A percentile compares a stretch with the other conserved stretches of the same genome.
These are phyloP conservation scores for Paramarasmius palmivorus DNA, from an alignment of 1,284 basidiomycete species.

Conservation along the genomic window DNA sequence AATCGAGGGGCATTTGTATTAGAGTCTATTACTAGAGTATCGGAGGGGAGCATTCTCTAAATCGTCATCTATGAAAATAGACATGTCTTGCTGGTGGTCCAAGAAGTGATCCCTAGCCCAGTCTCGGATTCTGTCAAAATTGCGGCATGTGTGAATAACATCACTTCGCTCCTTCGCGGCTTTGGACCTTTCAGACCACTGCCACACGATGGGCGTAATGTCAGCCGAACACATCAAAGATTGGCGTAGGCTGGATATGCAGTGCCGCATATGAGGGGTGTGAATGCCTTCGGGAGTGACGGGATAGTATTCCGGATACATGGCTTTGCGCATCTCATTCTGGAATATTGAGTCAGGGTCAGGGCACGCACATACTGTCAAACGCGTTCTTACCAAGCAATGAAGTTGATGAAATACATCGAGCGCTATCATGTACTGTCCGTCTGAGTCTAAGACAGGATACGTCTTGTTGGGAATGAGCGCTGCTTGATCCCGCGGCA, in stretches of 20 bases:
- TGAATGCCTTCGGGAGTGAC: slow-evolving; percentile 15
- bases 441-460: slow-evolving; percentile 22
- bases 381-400: slow-evolving; percentile 15
- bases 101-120: slow-evolving; percentile 21
- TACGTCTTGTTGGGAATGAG: slow-evolving; percentile 22
- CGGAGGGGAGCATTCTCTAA: slow-evolving; percentile 11
- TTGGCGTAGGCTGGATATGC: slow-evolving; percentile 16
- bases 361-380: not conserved
- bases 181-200: slow-evolving; percentile 22
- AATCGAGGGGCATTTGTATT: too few species aligned
- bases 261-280: slow-evolving; percentile 17
- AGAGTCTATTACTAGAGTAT: not conserved
- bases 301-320: slow-evolving; percentile 18
- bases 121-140: slow-evolving; percentile 19
- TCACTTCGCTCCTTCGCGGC: slow-evolving; percentile 22
- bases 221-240: slow-evolving; percentile 20
- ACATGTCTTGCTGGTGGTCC: slow-evolving; percentile 23
- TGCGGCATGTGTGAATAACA: slow-evolving; percentile 23
- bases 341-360: not conserved
- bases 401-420: slow-evolving; percentile 17
- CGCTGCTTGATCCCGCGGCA: slow-evolving; percentile 21
- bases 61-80: slow-evolving; percentile 23
- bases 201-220: slow-evolving; percentile 25
- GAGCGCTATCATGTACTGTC: slow-evolving; percentile 22
- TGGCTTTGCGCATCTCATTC: slow-evolving; percentile 18